Percentiles rank a stretch among this genome's conserved stretches.
phyloP scores from a whole-genome alignment of 768 basidiomycete genomes.

The Lactarius deliciosus region DNA sequence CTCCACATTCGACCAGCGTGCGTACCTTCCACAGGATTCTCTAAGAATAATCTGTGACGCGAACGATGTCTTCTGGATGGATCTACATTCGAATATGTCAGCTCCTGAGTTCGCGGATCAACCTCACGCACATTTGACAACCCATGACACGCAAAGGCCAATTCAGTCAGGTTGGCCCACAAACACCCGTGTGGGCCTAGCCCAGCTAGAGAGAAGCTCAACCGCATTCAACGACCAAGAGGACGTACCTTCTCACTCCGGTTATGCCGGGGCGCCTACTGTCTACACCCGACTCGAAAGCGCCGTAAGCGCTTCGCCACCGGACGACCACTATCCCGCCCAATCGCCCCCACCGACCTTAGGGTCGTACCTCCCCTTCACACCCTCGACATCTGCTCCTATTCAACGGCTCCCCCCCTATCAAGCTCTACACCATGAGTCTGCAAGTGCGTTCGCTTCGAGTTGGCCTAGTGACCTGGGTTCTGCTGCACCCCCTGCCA shows the following conservation, averaged over 20 bases:
- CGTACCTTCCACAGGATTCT: not conserved
- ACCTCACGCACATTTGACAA: not conserved
- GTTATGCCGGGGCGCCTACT: not conserved
- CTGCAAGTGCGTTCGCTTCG: not conserved
- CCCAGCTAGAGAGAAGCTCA: not conserved
- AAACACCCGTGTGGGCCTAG: not conserved
- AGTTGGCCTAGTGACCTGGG: not conserved
- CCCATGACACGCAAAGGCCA: not conserved
- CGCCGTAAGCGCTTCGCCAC: not conserved
- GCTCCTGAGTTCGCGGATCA: conserved; percentile 9
- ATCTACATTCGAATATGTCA: not conserved
- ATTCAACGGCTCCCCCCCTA: not conserved
- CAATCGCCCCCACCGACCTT: conserved; percentile 3
- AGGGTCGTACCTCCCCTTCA: not conserved
- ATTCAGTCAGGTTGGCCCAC: not conserved
- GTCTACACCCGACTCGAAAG: not conserved
- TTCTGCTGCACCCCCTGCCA: not conserved
- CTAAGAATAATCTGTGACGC: not conserved
- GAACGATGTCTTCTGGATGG: conserved; percentile 1
- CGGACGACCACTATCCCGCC: not conserved
- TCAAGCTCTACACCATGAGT: not conserved
- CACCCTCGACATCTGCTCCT: not conserved
- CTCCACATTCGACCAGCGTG: not conserved
- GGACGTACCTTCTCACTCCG: not conserved
- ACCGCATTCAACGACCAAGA: not conserved